A percentile compares a stretch with the other conserved stretches of the same genome.
These are phyloP conservation scores for Pholiota conissans DNA, from an alignment of 768 basidiomycete genomes.

Conservation along the genomic window DNA sequence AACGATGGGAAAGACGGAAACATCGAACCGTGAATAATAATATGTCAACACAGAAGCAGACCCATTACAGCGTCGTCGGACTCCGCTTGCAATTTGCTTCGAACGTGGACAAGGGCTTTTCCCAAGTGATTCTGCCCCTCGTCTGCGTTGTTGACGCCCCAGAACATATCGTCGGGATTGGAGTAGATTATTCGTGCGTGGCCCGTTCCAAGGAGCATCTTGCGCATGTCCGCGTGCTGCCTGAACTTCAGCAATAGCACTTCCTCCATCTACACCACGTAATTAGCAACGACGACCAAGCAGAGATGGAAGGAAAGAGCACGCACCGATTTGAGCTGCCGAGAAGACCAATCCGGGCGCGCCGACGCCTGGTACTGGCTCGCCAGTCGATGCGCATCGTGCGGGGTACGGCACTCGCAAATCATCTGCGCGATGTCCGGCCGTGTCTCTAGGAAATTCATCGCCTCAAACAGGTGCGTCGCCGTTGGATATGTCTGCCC, in stretches of 20 bases:
- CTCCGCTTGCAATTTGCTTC: slow-evolving; percentile 41
- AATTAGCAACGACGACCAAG: not conserved
- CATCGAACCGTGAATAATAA: too few species aligned
- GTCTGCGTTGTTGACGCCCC: slow-evolving; percentile 58
- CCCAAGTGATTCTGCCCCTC: slow-evolving; percentile 65
- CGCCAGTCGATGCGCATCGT: slow-evolving; percentile 37
- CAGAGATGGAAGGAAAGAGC: not conserved
- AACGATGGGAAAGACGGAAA: too few species aligned
- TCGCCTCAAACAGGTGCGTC: slow-evolving; percentile 71
- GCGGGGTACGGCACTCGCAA: slow-evolving; percentile 33
- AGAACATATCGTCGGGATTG: slow-evolving; percentile 58
- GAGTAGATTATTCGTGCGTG: slow-evolving; percentile 49
- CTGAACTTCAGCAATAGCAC: slow-evolving; percentile 67
- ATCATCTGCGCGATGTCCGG: slow-evolving; percentile 62
- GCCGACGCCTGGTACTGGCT: slow-evolving; percentile 30
- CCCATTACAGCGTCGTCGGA: too few species aligned
- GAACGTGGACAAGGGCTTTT: slow-evolving; percentile 52
- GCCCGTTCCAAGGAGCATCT: slow-evolving; percentile 54
- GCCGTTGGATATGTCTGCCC: slow-evolving; percentile 65
- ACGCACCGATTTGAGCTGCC: slow-evolving; percentile 51
- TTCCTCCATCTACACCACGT: slow-evolving; percentile 56
- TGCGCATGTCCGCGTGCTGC: slow-evolving; percentile 63
- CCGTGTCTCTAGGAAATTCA: slow-evolving; percentile 57
- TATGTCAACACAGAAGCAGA: too few species aligned
- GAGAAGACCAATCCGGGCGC: slow-evolving; percentile 55